A percentile compares a stretch with the other conserved stretches of the same genome.
phyloP scores from a whole-genome alignment of 768 basidiomycete genomes.

The Tricholoma furcatifolium region DNA sequence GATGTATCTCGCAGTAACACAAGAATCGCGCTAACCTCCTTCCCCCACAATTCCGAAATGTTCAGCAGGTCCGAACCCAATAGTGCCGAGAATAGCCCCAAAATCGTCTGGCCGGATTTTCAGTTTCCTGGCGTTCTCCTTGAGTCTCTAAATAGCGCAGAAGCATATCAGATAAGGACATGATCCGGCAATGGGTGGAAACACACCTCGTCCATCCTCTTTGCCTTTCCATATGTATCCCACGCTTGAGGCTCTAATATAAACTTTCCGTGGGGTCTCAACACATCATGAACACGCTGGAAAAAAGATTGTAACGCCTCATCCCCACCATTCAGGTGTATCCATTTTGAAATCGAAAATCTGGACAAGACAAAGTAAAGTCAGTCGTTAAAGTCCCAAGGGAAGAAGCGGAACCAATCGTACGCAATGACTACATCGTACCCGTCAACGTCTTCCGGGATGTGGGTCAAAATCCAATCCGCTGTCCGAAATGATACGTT shows the following conservation, averaged over 20 bases:
- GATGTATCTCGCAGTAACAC: not conserved
- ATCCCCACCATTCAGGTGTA: constrained; percentile 82
- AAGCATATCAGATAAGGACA: not conserved
- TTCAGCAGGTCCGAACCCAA: constrained; percentile 59
- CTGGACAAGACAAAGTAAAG: constrained; percentile 32
- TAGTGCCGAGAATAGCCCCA: constrained; percentile 43
- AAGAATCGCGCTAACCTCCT: constrained; percentile 47
- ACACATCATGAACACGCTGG: constrained; percentile 49
- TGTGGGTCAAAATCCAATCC: constrained; percentile 66
- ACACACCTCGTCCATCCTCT: constrained; percentile 58
- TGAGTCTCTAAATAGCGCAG: constrained; percentile 40
- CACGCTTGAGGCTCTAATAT: constrained; percentile 84
- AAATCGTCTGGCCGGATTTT: constrained; percentile 67
- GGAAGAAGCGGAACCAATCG: constrained; percentile 22
- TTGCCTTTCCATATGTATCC: constrained; percentile 81
- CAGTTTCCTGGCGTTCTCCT: constrained; percentile 57
- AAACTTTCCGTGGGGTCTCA: constrained; percentile 66
- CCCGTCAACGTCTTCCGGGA: constrained; percentile 54
- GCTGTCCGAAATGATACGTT: constrained; percentile 72
- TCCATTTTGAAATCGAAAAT: constrained; percentile 90
- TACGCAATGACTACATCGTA: constrained; percentile 85
- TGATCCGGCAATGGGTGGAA: not conserved
- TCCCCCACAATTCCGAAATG: constrained; percentile 58
- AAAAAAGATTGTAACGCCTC: constrained; percentile 72
- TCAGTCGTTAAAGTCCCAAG: not conserved